Conservation (phyloP, 2,329 filamentous ascomycete species). For the Camptophora hylomeconis region DNA sequence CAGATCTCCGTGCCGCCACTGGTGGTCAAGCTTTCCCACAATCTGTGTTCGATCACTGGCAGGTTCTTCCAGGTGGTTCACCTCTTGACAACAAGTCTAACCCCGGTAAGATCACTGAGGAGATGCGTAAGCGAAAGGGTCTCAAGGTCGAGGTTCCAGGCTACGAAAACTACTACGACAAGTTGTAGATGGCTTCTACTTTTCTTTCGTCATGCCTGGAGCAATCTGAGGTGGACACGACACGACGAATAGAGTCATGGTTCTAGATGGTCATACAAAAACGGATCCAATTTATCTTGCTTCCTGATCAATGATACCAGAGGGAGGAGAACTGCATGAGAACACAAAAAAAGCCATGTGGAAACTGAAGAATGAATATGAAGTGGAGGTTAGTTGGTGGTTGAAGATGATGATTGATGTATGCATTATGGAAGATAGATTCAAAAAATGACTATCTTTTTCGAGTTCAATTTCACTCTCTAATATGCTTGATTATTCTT, state of each 20-base stretch:
- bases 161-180: conserved; percentile 81
- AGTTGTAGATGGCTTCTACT: conserved; percentile 55
- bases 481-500: too few species aligned
- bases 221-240: neutral
- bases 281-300: too few species aligned
- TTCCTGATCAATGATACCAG: too few species aligned
- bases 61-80: conserved; percentile 86
- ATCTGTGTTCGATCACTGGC: conserved; percentile 98
- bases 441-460: too few species aligned
- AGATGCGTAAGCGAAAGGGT: conserved; percentile 99
- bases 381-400: conserved; percentile 1
- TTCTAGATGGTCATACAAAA: too few species aligned
- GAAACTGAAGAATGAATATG: conserved; percentile 1
- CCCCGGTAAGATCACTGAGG: conserved; percentile 68
- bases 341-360: too few species aligned
- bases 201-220: neutral
- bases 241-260: too few species aligned
- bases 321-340: too few species aligned
- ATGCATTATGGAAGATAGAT: too few species aligned
- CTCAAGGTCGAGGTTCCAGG: conserved; percentile 90
- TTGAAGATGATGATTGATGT: conserved; percentile 3
- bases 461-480: too few species aligned
- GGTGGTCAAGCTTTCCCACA: conserved; percentile 98
- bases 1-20: conserved; percentile 84
- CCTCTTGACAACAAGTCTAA: conserved; percentile 71